Evolutionary conservation across 1,284 basidiomycete species (phyloP), one percentile per base, ranked within the genome.

Genomic region (Thecaphora thlaspeos): DNA sequence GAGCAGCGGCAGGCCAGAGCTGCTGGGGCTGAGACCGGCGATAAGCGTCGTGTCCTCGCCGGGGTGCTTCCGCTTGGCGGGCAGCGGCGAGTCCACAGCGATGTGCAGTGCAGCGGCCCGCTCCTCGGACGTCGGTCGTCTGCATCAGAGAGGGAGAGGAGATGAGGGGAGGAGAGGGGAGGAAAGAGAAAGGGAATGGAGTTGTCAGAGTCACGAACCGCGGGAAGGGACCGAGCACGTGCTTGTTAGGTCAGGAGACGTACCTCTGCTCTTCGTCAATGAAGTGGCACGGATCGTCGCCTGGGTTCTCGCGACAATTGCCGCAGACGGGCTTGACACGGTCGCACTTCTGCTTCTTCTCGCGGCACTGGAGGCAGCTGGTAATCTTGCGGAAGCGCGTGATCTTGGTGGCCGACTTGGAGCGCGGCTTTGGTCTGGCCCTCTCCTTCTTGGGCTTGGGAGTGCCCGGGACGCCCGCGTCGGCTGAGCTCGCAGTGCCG

Each of bases 271-370:
- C 61, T 26, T 66, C 65, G 41, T 69, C 60, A 26, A 67, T 61
- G 19, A 69, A 71, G 53, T 61, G 60, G 44, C 69, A 71, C 11
- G 55, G 56, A 22, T 63, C 55, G 21, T 57, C 64, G 41, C 62
- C 50, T 8, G 58, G 56, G 40, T 64, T 70, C 38, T 61, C 61
- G 28, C 52, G 46, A 37, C 71, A 73, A 43, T 69, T 69, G 39
- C 58, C 53, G 54, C 71, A 73, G 42, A 69, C 48, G 23, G 71
- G 71, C 41, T 70, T 61, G 51, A 55, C 55, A 23, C 71, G 71
- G 38, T 73, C 71, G 47, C 71, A 73, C 50, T 72, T 73, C 51
- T 71, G 70, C 60, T 73, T 73, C 55, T 58, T 63, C 28, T 69
- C 69, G 43, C 70, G 54, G 41, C 70, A 73, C 41, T 65, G 62